Percentiles rank a stretch among this genome's conserved stretches.
phyloP scores from a whole-genome alignment of 139 green algal species.

The Pseudopediastrum boryanum region DNA sequence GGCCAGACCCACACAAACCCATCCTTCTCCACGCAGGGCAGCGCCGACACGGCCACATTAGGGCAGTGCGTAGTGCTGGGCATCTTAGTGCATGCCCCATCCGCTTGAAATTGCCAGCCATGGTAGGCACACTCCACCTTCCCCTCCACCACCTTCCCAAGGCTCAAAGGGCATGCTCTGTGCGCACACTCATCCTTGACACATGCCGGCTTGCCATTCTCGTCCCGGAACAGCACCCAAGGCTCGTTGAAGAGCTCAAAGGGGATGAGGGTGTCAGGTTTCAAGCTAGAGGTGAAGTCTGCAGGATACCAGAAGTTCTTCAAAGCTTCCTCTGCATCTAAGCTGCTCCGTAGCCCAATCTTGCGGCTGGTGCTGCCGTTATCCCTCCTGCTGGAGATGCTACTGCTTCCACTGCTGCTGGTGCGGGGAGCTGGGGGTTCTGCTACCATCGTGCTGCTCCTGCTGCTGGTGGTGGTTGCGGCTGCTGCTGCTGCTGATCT shows the following conservation, averaged over 20 bases:
- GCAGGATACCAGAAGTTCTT: constrained; percentile 78
- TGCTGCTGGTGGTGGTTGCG: background rate
- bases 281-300: constrained; percentile 64
- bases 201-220: constrained; percentile 71
- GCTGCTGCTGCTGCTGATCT: background rate
- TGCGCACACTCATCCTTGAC: constrained; percentile 94
- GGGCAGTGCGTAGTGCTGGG: constrained; percentile 79
- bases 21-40: constrained; percentile 87
- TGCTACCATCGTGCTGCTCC: background rate
- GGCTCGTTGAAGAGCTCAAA: constrained; percentile 95
- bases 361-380: background rate
- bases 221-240: constrained; percentile 93
- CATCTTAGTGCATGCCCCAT: constrained; percentile 92
- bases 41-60: constrained; percentile 73
- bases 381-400: constrained; percentile 13
- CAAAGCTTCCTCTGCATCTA: constrained; percentile 64
- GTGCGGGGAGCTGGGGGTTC: background rate
- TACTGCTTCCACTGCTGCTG: background rate
- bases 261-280: constrained; percentile 61
- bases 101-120: constrained; percentile 88
- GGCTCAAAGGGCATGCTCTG: constrained; percentile 91
- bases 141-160: constrained; percentile 78
- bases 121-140: constrained; percentile 90
- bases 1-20: constrained; percentile 96
- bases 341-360: constrained; percentile 59